Base-by-base conservation (phyloP, 2,329 filamentous ascomycete species). In the Fusarium aywerte region DNA sequence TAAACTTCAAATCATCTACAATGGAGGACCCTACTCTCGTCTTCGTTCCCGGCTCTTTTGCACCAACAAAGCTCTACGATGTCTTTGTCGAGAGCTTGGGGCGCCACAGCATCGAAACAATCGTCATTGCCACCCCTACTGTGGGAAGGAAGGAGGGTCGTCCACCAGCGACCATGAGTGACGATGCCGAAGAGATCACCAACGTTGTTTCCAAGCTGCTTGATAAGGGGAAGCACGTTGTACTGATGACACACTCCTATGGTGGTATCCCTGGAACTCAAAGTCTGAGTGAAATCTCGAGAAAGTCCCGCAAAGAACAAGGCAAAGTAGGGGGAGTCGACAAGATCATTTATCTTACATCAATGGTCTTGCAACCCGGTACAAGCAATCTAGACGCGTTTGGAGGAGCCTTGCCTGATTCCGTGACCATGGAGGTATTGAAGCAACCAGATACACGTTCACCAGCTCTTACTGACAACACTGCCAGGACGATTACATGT, bases 241-340 rank as follows among this genome's bases (percentile, higher is more conserved):
- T 67, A 1, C 13, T 67, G 0, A 42, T 67, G 39, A 52, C 58
- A 13, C 63, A 67, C 31, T 67, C 65, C 0, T 67, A 67, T 13
- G 65, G 65, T 3, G 65, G 65, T 0, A 67, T 67, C 8, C 53
- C 58, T 4, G 63, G 49, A 4, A 67, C 65, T 0, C 50, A 67
- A 11, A 27, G 50, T n/a, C 49, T 67, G 0, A 31, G 42, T 3
- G 47, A 50, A 7, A 44, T 67, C 8, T 67, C 64, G 0, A 39
- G n/a, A 12, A 66, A 66, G 5, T 33, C 42, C 2, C 47, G 62
- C 0, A 20, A 49, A 7, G 18, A 31, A 6, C 21, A 49, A 4
- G 62, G 47, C 1, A 62, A 66, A 10, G 9, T 40, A 10, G 65
- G 65, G 5, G 63, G 65, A 1, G 4, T 67, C 1, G 25, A 60